Evolutionary conservation across 2,329 filamentous ascomycete species (phyloP).

Genomic region (Diaporthe amygdali): DNA sequence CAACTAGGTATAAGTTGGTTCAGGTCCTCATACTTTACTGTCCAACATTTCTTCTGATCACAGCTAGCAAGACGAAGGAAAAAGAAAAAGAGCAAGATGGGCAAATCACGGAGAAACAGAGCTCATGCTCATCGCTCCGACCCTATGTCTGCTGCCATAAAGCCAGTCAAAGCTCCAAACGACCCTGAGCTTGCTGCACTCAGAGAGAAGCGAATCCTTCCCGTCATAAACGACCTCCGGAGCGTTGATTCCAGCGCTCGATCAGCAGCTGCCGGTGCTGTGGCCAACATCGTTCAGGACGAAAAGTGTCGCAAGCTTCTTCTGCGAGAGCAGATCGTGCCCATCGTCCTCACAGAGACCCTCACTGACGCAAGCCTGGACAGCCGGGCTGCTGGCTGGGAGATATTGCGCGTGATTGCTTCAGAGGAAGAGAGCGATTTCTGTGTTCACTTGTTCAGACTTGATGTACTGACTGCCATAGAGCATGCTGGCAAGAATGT

Average conservation of each 20-base stretch:
- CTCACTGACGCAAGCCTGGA: constrained; percentile 67
- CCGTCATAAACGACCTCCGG: constrained; percentile 65
- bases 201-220: constrained; percentile 67
- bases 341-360: constrained; percentile 66
- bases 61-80: background rate
- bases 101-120: constrained; percentile 62
- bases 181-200: constrained; percentile 69
- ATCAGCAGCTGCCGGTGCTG: constrained; percentile 61
- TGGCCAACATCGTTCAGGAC: constrained; percentile 68
- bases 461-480: constrained; percentile 66
- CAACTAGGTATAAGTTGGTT: background rate
- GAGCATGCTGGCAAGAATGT: constrained; percentile 25
- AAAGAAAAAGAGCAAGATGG: constrained; percentile 49
- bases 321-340: constrained; percentile 69
- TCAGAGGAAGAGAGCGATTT: constrained; percentile 71
- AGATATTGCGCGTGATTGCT: constrained; percentile 65
- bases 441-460: constrained; percentile 67
- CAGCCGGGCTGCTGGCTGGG: constrained; percentile 71
- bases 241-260: constrained; percentile 65
- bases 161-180: constrained; percentile 63
- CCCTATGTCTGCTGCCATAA: constrained; percentile 51
- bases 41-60: background rate
- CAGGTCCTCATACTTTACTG: background rate
- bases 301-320: constrained; percentile 67
- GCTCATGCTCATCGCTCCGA: constrained; percentile 56